Evolutionary conservation across 108 stramenopile genomes (phyloP), one percentile per base, ranked within the genome.

Genomic region (Fragilaria crotonensis): DNA sequence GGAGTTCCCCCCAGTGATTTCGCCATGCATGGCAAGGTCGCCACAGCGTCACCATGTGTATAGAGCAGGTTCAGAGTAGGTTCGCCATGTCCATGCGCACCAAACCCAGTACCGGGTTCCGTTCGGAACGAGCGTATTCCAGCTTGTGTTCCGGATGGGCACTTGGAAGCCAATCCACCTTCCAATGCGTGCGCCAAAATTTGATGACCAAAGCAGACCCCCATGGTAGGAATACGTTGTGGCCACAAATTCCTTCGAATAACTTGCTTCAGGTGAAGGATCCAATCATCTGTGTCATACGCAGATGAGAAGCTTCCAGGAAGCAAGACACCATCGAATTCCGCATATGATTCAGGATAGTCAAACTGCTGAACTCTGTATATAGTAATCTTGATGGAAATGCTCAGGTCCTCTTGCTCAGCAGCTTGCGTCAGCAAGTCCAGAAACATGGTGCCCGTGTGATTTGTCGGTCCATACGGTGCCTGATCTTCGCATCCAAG

Each of bases 181-280:
- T 48, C 49, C 30, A 86, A 84, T 19, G 90, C 71, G 66, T 92
- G 90, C 5, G 90, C 84, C 29, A 80, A 73, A 14, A 80, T 30
- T 52, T 92, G 90, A 72, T 88, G 90, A 22, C 90, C 90, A 63
- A 92, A 92, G 56, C 90, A 92, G 30, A 92, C 58, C 2, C 73
- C 90, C 57, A 92, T 44, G 0, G 86, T 84, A 19, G 66, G 66
- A 21, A 73, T 54, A 20, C 66, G 55, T 9, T 74, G 67, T 3
- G 29, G 52, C n/a, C 81, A 72, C 56, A 92, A 50, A 31, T 77
- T 73, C 20, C 61, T 63, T 48, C 73, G 80, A 51, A 92, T 84
- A 3, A 79, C 66, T 25, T 61, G 26, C 5, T 68, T 66, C 25
- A 92, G 49, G 28, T 58, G 56, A 5, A 55, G 17, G 31, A 92